Percentiles rank a stretch among this genome's conserved stretches.
These are phyloP conservation scores for Aspergillus puulaauensis DNA, from an alignment of 2,329 filamentous ascomycete genomes.

Conservation along the genomic window DNA sequence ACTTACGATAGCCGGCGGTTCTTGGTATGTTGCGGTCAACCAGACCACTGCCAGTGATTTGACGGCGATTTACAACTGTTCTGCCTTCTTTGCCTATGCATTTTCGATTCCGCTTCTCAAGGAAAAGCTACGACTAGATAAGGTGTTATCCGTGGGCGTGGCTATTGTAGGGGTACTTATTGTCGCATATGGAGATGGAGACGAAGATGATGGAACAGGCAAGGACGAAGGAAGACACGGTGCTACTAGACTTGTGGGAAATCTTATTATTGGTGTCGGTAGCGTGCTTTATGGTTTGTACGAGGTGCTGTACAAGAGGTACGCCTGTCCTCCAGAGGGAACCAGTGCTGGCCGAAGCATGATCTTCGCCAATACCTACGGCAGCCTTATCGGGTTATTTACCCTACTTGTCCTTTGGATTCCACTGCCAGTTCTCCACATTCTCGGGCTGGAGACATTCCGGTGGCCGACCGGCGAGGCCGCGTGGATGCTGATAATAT, in stretches of 20 bases:
- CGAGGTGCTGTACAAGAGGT: conserved; percentile 93
- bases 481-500: conserved; percentile 75
- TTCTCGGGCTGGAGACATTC: conserved; percentile 76
- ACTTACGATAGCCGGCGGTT: conserved; percentile 84
- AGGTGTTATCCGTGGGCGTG: conserved; percentile 80
- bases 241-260: conserved; percentile 73
- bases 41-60: conserved; percentile 90
- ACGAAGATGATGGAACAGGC: conserved; percentile 47
- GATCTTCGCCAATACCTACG: conserved; percentile 93
- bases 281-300: conserved; percentile 95
- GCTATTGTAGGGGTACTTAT: conserved; percentile 88
- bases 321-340: conserved; percentile 89
- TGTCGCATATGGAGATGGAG: conserved; percentile 87
- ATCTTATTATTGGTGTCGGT: conserved; percentile 86
- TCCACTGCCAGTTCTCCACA: conserved; percentile 80
- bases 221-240: conserved; percentile 46
- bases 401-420: conserved; percentile 89
- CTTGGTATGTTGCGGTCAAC: conserved; percentile 94
- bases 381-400: conserved; percentile 80
- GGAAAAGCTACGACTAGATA: conserved; percentile 80
- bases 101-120: conserved; percentile 89
- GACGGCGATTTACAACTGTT: conserved; percentile 99
- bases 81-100: conserved; percentile 96
- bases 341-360: conserved; percentile 82
- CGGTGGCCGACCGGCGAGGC: conserved; percentile 75